phyloP scores from a whole-genome alignment of 768 basidiomycete genomes.

The Xerocomellus dryophilus region DNA sequence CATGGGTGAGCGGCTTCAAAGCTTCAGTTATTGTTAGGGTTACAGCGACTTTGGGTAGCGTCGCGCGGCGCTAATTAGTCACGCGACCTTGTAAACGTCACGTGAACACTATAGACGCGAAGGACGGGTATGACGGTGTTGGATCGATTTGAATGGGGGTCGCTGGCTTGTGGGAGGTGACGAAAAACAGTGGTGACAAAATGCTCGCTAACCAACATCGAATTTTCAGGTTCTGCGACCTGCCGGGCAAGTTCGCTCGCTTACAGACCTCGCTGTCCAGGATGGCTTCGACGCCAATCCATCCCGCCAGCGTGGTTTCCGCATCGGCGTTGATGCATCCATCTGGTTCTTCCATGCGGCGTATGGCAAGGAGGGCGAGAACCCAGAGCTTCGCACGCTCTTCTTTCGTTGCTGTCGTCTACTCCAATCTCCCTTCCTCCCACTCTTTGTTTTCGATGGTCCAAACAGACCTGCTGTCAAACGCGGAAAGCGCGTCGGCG shows the following conservation, averaged over 20 bases:
- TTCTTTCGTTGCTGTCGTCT: constrained; percentile 85
- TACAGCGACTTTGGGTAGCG: no score
- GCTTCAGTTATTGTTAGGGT: no score
- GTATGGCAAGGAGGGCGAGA: constrained; percentile 76
- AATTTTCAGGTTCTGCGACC: constrained; percentile 59
- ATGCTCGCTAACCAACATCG: constrained; percentile 8
- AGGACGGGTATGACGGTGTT: background rate
- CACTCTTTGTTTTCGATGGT: constrained; percentile 91
- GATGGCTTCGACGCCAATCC: constrained; percentile 74
- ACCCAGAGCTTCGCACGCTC: constrained; percentile 78
- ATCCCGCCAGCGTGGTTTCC: constrained; percentile 64
- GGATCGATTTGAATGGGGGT: constrained; percentile 39
- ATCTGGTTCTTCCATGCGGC: constrained; percentile 77
- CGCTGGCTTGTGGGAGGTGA: constrained; percentile 51
- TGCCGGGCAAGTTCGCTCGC: constrained; percentile 65
- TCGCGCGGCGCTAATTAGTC: background rate
- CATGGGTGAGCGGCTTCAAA: no score
- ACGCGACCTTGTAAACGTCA: constrained; percentile 5
- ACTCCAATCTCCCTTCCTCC: constrained; percentile 74
- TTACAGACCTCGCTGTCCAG: constrained; percentile 70
- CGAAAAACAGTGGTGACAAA: background rate
- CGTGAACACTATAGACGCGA: background rate
- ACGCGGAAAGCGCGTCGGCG: constrained; percentile 68
- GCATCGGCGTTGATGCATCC: constrained; percentile 83
- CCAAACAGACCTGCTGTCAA: constrained; percentile 80